Conservation (phyloP, 495 filamentous ascomycete species). For the Aspergillus conjunctus region DNA sequence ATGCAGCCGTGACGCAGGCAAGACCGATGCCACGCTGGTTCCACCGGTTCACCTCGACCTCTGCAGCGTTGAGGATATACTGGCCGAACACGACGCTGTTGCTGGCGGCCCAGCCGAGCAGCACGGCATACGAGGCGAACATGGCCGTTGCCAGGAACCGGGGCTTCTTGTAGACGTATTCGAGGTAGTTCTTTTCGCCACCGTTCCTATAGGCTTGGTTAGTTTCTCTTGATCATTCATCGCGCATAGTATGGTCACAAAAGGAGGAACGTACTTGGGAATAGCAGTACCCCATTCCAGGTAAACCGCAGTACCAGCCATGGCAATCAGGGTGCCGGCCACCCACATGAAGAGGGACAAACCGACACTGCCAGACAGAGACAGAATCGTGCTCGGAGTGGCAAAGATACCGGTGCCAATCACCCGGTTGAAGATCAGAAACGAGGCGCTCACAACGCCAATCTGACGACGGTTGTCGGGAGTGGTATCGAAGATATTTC, state of each 20-base stretch:
- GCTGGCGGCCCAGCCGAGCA: slow-evolving; percentile 57
- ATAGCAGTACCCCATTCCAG: slow-evolving; percentile 59
- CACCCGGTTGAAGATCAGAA: slow-evolving; percentile 66
- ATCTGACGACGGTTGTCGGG: slow-evolving; percentile 64
- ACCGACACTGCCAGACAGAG: slow-evolving; percentile 54
- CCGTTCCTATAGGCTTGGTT: slow-evolving; percentile 54
- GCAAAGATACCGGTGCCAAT: slow-evolving; percentile 70
- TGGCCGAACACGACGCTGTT: slow-evolving; percentile 72
- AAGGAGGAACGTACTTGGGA: slow-evolving; percentile 35
- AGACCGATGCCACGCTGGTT: slow-evolving; percentile 67
- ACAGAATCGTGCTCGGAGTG: slow-evolving; percentile 59
- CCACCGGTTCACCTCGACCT: slow-evolving; percentile 64
- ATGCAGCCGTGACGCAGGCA: slow-evolving; percentile 64
- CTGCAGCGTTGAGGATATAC: slow-evolving; percentile 66
- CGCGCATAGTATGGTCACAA: not conserved
- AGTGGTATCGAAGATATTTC: slow-evolving; percentile 63
- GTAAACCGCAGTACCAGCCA: slow-evolving; percentile 55
- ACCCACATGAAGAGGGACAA: slow-evolving; percentile 58
- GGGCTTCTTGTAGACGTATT: slow-evolving; percentile 64
- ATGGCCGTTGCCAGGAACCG: slow-evolving; percentile 67
- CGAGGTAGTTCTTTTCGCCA: slow-evolving; percentile 72
- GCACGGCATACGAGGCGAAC: slow-evolving; percentile 60
- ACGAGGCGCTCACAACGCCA: slow-evolving; percentile 60
- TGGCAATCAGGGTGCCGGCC: slow-evolving; percentile 49
- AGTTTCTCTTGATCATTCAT: not conserved